Evolutionary conservation across 306 rosid genomes (phyloP).

Genomic region (Hippophae gyantsensis): DNA sequence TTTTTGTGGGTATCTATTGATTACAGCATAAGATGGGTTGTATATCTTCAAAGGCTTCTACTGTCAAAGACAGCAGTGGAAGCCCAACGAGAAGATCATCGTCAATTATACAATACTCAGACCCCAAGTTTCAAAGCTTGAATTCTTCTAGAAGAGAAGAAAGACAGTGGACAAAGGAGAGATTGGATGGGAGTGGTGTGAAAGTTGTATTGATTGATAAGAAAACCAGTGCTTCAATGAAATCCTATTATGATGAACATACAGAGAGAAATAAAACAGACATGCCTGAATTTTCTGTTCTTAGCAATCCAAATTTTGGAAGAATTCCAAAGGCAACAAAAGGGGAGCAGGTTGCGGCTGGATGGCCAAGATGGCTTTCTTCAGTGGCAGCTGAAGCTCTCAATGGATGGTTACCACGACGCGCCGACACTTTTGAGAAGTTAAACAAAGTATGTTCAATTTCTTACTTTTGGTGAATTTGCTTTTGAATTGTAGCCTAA

Average conservation of each 20-base stretch:
- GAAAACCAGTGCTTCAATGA: slow-evolving; percentile 34
- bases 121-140: slow-evolving; percentile 28
- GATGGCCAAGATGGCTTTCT: slow-evolving; percentile 95
- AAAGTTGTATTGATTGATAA: slow-evolving; percentile 41
- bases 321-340: slow-evolving; percentile 51
- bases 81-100: slow-evolving; percentile 35
- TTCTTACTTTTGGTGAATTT: slow-evolving; percentile 8
- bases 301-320: slow-evolving; percentile 43
- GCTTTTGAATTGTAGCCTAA: slow-evolving; percentile 5
- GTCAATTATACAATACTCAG: slow-evolving; percentile 28
- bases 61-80: slow-evolving; percentile 50
- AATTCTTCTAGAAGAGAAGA: slow-evolving; percentile 58
- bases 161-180: slow-evolving; percentile 33
- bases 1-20: neutral
- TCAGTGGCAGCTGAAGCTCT: slow-evolving; percentile 80
- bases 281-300: slow-evolving; percentile 23
- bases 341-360: slow-evolving; percentile 88
- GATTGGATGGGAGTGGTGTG: slow-evolving; percentile 28
- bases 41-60: slow-evolving; percentile 45
- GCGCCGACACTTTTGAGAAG: slow-evolving; percentile 71
- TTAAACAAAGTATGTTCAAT: slow-evolving; percentile 49
- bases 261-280: slow-evolving; percentile 39
- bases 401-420: slow-evolving; percentile 75
- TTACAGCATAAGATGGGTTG: slow-evolving; percentile 53
- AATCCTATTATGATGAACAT: slow-evolving; percentile 32